These are phyloP conservation scores for Ophiosphaerella narmari DNA, from an alignment of 2,329 filamentous ascomycete species.

Conservation along the genomic window DNA sequence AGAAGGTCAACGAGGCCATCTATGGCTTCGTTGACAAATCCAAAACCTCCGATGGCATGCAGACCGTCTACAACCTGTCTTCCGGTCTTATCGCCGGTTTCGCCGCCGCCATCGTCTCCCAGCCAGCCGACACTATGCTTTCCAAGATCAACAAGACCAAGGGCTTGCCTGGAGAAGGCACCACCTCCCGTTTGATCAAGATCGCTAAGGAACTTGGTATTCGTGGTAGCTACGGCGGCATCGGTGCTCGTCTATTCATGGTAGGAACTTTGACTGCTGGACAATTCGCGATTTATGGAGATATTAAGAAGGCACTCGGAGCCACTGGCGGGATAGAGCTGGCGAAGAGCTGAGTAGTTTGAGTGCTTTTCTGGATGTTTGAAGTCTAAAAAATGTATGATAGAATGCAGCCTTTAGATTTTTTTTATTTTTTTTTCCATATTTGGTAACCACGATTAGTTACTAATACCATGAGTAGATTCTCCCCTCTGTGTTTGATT, in stretches of 20 bases:
- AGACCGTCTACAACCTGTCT: constrained; percentile 82
- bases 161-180: constrained; percentile 84
- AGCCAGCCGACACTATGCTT: constrained; percentile 92
- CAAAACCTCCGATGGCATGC: constrained; percentile 66
- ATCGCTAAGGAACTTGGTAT: constrained; percentile 85
- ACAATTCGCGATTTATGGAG: constrained; percentile 87
- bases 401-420: too few relatives aligned
- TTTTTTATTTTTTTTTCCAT: too few relatives aligned
- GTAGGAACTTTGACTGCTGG: constrained; percentile 60
- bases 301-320: constrained; percentile 70
- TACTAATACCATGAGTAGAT: too few relatives aligned
- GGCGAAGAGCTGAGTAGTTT: constrained; percentile 23
- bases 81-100: constrained; percentile 87
- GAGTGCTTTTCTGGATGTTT: neutral
- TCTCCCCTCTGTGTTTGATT: too few relatives aligned
- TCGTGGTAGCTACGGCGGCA: constrained; percentile 77
- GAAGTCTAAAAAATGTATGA: too few relatives aligned
- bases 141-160: constrained; percentile 97
- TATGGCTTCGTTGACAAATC: constrained; percentile 73
- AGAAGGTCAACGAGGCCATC: constrained; percentile 80
- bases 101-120: constrained; percentile 83
- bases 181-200: constrained; percentile 79
- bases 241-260: constrained; percentile 79
- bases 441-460: too few relatives aligned
- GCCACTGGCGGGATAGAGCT: constrained; percentile 66